Evolutionary conservation across 345 rosid species (phyloP).

Genomic region (Durio zibethinus): DNA sequence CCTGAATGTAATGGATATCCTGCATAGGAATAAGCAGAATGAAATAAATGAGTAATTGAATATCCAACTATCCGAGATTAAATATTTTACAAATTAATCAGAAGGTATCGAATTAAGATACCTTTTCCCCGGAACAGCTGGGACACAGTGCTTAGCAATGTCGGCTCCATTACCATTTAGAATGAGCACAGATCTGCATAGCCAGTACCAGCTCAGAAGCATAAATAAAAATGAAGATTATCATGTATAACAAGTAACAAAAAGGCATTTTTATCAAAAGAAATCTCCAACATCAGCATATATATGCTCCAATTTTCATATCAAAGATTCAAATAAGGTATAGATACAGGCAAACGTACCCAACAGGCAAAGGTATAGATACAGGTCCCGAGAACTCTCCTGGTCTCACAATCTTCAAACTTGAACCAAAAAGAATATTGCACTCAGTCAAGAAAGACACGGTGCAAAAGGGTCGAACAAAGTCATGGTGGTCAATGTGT

Average conservation of each 20-base stretch:
- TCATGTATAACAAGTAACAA: not conserved
- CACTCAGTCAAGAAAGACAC: slow-evolving; percentile 58
- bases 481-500: slow-evolving; percentile 65
- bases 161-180: slow-evolving; percentile 66
- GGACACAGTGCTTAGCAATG: slow-evolving; percentile 65
- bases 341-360: slow-evolving; percentile 47
- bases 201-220: not conserved
- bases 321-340: slow-evolving; percentile 20
- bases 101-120: not conserved
- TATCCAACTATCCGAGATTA: not conserved
- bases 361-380: slow-evolving; percentile 55
- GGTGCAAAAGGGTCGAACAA: slow-evolving; percentile 64
- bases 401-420: slow-evolving; percentile 41
- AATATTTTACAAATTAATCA: not conserved
- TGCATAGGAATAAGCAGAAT: not conserved
- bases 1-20: slow-evolving; percentile 45
- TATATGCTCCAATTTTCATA: not conserved
- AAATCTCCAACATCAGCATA: not conserved
- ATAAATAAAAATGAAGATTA: not conserved
- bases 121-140: slow-evolving; percentile 59
- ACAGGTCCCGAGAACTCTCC: slow-evolving; percentile 58
- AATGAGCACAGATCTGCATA: slow-evolving; percentile 55
- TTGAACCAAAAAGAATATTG: slow-evolving; percentile 55
- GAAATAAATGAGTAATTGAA: not conserved
- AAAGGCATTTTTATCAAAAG: not conserved